Evolutionary conservation across 495 filamentous ascomycete genomes (phyloP).

Genomic region (Pyrenula aspistea): DNA sequence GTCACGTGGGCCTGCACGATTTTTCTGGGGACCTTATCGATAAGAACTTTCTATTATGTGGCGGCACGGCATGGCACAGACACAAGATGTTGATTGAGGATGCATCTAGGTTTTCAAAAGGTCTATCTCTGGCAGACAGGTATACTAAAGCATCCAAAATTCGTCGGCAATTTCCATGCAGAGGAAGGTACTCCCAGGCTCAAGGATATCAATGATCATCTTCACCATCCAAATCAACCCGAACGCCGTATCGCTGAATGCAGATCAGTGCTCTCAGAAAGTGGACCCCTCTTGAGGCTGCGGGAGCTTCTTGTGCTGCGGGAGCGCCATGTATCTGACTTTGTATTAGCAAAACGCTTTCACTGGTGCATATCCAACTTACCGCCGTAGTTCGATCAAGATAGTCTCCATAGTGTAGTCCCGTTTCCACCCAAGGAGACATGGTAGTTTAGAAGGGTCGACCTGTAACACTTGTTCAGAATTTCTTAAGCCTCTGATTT

Average conservation of each 20-base stretch:
- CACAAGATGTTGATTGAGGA: too few species aligned
- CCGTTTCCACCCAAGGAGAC: slow-evolving; percentile 77
- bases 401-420: slow-evolving; percentile 91
- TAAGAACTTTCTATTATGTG: too few species aligned
- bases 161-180: slow-evolving; percentile 14
- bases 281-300: slow-evolving; percentile 85
- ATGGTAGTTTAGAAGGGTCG: slow-evolving; percentile 68
- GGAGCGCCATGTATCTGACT: slow-evolving; percentile 82
- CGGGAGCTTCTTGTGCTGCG: slow-evolving; percentile 84
- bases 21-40: too few species aligned
- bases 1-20: too few species aligned
- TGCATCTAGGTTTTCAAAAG: too few species aligned
- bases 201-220: slow-evolving; percentile 17
- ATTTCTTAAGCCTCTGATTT: background rate
- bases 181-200: slow-evolving; percentile 20
- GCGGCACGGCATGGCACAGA: too few species aligned
- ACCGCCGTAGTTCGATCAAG: slow-evolving; percentile 77
- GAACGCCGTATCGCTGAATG: background rate
- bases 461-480: slow-evolving; percentile 40
- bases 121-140: background rate
- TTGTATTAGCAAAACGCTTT: slow-evolving; percentile 6
- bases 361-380: slow-evolving; percentile 10
- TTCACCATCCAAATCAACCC: slow-evolving; percentile 1
- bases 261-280: slow-evolving; percentile 30
- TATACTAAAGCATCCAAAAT: slow-evolving; percentile 3